Percentiles rank a stretch among this genome's conserved stretches.
phyloP scores from a whole-genome alignment of 495 filamentous ascomycete species.

The Bacidia rubella region DNA sequence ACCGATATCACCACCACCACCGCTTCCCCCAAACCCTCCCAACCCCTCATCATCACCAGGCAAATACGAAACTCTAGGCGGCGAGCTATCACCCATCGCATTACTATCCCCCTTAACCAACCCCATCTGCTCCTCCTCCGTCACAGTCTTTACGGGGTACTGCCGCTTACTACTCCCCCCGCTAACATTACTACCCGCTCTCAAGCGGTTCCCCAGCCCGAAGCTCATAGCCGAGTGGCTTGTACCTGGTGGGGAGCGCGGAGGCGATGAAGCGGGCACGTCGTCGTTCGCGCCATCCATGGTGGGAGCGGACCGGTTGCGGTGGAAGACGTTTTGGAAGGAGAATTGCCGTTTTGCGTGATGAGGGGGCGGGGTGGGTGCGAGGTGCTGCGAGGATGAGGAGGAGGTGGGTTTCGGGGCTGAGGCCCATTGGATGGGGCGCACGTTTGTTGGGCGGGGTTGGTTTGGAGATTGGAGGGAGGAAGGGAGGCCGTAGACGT shows the following conservation, averaged over 20 bases:
- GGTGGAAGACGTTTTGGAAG: slow-evolving; percentile 69
- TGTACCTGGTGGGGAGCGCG: slow-evolving; percentile 17
- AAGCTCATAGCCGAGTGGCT: not conserved
- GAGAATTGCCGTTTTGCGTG: slow-evolving; percentile 65
- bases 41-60: not conserved
- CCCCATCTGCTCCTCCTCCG: slow-evolving; percentile 81
- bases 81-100: not conserved
- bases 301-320: slow-evolving; percentile 15
- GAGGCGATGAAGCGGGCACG: slow-evolving; percentile 29
- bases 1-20: not conserved
- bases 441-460: slow-evolving; percentile 13
- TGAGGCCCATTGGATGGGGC: slow-evolving; percentile 9
- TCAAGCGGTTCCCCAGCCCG: not conserved
- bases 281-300: slow-evolving; percentile 15
- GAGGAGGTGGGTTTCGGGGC: slow-evolving; percentile 16
- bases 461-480: slow-evolving; percentile 6
- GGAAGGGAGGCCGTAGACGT: slow-evolving; percentile 19
- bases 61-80: not conserved
- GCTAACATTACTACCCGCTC: not conserved
- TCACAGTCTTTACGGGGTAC: slow-evolving; percentile 35
- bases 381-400: slow-evolving; percentile 20
- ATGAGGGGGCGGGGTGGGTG: slow-evolving; percentile 30
- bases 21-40: not conserved
- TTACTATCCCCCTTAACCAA: slow-evolving; percentile 61
- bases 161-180: slow-evolving; percentile 22